Evolutionary conservation across 257 asterid genomes (phyloP).

Genomic region (Solanum verrucosum): DNA sequence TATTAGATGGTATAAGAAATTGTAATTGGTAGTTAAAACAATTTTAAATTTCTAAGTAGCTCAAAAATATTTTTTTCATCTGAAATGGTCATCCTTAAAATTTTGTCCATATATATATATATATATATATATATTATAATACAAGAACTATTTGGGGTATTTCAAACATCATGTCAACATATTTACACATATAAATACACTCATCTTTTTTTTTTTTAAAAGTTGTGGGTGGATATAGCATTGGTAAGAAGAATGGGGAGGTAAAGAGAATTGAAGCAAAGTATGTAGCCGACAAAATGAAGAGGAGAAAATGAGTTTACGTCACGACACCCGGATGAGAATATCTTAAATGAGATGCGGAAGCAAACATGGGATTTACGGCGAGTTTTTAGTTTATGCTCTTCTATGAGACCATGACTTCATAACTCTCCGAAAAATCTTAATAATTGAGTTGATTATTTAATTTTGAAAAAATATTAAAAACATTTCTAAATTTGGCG

Average conservation of each 20-base stretch:
- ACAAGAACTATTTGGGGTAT: not conserved
- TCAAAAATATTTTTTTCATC: not conserved
- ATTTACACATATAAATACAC: not conserved
- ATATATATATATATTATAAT: not conserved
- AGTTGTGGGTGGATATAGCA: not conserved
- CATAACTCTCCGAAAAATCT: no score
- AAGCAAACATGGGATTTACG: constrained; percentile 16
- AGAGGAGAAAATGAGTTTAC: constrained; percentile 8
- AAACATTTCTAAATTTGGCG: no score
- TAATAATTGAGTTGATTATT: not conserved
- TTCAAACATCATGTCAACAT: not conserved
- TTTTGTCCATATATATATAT: not conserved
- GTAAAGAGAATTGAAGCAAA: not conserved
- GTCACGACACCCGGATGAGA: constrained; percentile 18
- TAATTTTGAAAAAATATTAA: not conserved
- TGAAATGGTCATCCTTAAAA: not conserved
- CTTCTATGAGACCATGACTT: not conserved
- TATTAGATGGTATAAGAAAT: not conserved
- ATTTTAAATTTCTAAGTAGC: not conserved
- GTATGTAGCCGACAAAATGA: not conserved
- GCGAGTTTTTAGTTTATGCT: not conserved
- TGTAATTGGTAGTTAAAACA: not conserved
- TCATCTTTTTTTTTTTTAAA: no score
- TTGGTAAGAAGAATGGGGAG: not conserved
- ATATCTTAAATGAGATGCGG: constrained; percentile 27